Base-by-base conservation (phyloP, 169 alveolate genomes). In the Cryptosporidium felis region DNA sequence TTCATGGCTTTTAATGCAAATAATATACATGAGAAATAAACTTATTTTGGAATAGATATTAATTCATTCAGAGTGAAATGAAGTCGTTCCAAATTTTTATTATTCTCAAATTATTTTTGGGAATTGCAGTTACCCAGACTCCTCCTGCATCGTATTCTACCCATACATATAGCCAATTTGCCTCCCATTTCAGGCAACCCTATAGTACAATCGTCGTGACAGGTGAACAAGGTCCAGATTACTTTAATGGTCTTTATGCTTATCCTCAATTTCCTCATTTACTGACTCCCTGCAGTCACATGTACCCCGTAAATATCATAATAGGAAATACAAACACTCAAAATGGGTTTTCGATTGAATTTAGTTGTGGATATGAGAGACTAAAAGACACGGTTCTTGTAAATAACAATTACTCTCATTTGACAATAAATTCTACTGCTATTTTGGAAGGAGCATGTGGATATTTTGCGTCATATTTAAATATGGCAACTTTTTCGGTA, bases 141-240 rank as follows among this genome's bases (percentile, higher is more conserved):
- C 30, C 18, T 34, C 85, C 85, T 12, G 67, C 60, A 34, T 1
- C 21, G 12, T 74, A 74, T 23, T 40, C 85, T 12, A 74, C 85
- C 1, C 45, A n/a, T 16, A 58, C 32, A 21, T 74, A 53, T 36
- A 58, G 9, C 5, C 81, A 65, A 49, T 74, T 53, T 53, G 67
- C 74, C 16, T 74, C 85, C 5, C 67, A 74, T 34, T 74, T 74
- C 30, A 74, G 85, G 41, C 85, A 74, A 38, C 60, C 74, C 18
- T 74, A 74, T 40, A 21, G 66, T 18, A 53, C 67, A 38, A 18
- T 38, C 2, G 59, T 74, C 4, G 60, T 74, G 8, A 56, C 65
- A 32, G 85, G 85, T n/a, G 18, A 4, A 21, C 85, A 74, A 53
- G 85, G 85, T 18, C 74, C 85, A 34, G 85, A 74, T 53, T 74